Percentiles rank a stretch among this genome's conserved stretches.
These are phyloP conservation scores for Boechera stricta DNA, from an alignment of 345 rosid species.

Conservation along the genomic window DNA sequence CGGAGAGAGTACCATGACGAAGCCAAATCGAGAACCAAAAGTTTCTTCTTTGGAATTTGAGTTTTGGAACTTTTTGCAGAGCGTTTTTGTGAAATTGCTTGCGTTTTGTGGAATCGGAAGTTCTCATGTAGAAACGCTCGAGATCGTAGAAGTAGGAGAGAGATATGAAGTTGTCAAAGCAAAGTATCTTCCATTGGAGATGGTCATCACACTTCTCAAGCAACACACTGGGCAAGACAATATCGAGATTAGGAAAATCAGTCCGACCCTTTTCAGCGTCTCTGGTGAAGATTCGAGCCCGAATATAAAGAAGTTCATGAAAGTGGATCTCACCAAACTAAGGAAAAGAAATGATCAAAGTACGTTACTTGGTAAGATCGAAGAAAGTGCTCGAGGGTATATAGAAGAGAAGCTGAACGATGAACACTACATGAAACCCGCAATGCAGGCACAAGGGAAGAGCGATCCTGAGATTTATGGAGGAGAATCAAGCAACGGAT, in stretches of 20 bases:
- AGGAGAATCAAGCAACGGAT: constrained; percentile 14
- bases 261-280: constrained; percentile 30
- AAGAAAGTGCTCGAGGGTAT: constrained; percentile 16
- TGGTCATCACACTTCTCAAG: constrained; percentile 29
- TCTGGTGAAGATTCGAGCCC: constrained; percentile 45
- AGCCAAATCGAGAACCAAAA: constrained; percentile 23
- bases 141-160: not conserved
- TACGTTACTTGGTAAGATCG: constrained; percentile 1
- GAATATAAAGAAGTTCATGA: constrained; percentile 87
- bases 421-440: constrained; percentile 6
- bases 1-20: constrained; percentile 34
- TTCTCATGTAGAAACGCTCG: not conserved
- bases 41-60: constrained; percentile 40
- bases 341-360: constrained; percentile 10
- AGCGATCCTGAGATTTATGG: constrained; percentile 11
- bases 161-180: constrained; percentile 31
- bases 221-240: constrained; percentile 34
- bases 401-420: constrained; percentile 7
- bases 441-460: constrained; percentile 2
- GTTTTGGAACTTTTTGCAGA: constrained; percentile 56
- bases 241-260: constrained; percentile 32
- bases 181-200: constrained; percentile 32
- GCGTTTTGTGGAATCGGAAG: constrained; percentile 65
- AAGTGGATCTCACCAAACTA: constrained; percentile 28
- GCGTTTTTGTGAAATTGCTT: constrained; percentile 51